Conservation (phyloP, 164 flowering plant species). For the Umbellularia californica region DNA sequence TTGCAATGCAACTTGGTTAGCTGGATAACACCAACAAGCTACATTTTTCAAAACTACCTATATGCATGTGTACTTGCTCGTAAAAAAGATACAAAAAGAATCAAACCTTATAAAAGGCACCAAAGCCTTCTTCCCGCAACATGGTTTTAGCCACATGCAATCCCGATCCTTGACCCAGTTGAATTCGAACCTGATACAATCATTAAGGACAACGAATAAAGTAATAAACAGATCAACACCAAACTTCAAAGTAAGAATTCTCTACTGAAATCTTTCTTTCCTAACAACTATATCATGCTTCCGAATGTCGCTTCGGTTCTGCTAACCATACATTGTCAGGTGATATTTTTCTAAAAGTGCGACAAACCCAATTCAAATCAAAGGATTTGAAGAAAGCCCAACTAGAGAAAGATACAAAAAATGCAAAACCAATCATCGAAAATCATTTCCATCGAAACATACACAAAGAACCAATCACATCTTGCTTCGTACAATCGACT, state of each 20-base stretch:
- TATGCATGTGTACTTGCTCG: neutral
- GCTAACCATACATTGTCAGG: neutral
- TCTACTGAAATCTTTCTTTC: neutral
- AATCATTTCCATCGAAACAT: neutral
- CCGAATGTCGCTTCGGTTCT: neutral
- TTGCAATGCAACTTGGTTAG: neutral
- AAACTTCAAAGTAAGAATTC: neutral
- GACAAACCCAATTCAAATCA: neutral
- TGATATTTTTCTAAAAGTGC: neutral
- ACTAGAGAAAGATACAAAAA: neutral
- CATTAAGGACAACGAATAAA: neutral
- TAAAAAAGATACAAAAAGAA: neutral
- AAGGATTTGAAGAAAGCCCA: neutral
- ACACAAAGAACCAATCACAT: neutral
- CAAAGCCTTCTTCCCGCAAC: conserved; percentile 78
- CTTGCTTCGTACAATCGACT: neutral
- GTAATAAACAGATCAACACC: neutral
- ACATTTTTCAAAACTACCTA: too few species aligned
- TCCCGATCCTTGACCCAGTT: conserved; percentile 95
- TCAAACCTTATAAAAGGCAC: conserved; percentile 88
- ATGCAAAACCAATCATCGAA: neutral
- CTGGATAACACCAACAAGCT: neutral
- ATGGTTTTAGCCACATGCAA: conserved; percentile 61
- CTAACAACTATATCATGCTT: neutral
- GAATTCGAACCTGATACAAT: conserved; percentile 77